Base-by-base conservation (phyloP, 2,329 filamentous ascomycete genomes). In the Phialocephala subalpina region DNA sequence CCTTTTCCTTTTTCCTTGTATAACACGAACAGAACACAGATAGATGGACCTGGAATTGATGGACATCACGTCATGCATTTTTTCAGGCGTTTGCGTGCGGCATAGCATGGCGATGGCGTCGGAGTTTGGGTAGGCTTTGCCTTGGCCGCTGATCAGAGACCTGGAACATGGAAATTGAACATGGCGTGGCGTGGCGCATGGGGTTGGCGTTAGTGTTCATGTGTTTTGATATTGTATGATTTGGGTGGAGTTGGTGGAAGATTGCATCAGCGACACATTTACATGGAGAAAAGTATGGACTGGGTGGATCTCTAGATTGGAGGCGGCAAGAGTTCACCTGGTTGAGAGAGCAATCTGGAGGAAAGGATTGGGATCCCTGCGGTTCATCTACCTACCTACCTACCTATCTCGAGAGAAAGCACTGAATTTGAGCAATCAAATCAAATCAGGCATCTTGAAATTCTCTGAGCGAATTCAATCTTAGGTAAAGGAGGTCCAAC, bases 31-130 rank as follows among this genome's bases (percentile, higher is more conserved):
- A 53, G 2, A 27, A n/a, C 38, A n/a, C 38, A 42, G 38, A 42
- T 42, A 16, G 18, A n/a, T 14, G 38, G 38, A n/a, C 38, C 12
- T 42, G 18, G 4, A 14, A 29, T 33, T 12, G 49, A 25, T 25
- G 45, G n/a, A 49, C 20, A 49, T 25, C n/a, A 25, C n/a, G 11
- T 22, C 49, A 53, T 53, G 29, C 29, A 33, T 33, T 4, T 33
- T 52, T 53, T 11, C 49, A 53, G 49, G 49, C 27, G 49, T 53
- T 42, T 53, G 49, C 29, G 29, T 33, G 29, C 29, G 27, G 49
- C 22, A 53, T 53, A 25, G 49, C 47, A 8, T 20, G 42, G 42
- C 42, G 42, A 20, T 47, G n/a, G 12, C 29, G 29, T 33, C 9
- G 29, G 29, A 33, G 29, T 33, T 33, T 33, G 29, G 29, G 4